Percentiles rank a stretch among this genome's conserved stretches.
phyloP scores from a whole-genome alignment of 345 rosid genomes.

The Euphorbia tirucalli region DNA sequence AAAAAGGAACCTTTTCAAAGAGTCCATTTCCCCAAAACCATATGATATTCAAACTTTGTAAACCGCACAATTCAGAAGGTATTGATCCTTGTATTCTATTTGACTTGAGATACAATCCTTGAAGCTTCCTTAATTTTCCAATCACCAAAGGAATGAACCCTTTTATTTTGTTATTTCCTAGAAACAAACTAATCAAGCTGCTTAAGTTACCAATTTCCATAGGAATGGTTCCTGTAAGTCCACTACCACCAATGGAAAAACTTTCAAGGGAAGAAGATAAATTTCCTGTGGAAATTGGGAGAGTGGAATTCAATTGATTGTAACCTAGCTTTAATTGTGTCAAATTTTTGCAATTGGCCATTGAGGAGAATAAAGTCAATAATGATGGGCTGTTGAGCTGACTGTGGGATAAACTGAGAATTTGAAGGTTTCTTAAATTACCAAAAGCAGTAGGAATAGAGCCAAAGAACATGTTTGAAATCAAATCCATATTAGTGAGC shows the following conservation, averaged over 20 bases:
- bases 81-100: neutral
- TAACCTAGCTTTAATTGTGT: neutral
- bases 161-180: neutral
- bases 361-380: neutral
- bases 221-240: neutral
- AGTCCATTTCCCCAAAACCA: no score
- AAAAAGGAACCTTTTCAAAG: no score
- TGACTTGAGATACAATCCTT: neutral
- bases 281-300: neutral
- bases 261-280: neutral
- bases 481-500: neutral
- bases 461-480: neutral
- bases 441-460: neutral
- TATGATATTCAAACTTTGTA: neutral
- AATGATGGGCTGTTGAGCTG: neutral
- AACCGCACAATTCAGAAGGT: neutral
- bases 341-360: neutral
- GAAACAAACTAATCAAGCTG: neutral
- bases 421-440: neutral
- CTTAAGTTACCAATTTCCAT: neutral
- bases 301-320: neutral
- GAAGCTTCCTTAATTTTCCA: neutral
- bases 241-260: neutral
- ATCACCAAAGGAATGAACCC: neutral
- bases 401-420: no score